A percentile compares a stretch with the other conserved stretches of the same genome.
Evolutionary conservation across 2,329 filamentous ascomycete species (phyloP).

Genomic region (Coniochaeta hoffmannii): DNA sequence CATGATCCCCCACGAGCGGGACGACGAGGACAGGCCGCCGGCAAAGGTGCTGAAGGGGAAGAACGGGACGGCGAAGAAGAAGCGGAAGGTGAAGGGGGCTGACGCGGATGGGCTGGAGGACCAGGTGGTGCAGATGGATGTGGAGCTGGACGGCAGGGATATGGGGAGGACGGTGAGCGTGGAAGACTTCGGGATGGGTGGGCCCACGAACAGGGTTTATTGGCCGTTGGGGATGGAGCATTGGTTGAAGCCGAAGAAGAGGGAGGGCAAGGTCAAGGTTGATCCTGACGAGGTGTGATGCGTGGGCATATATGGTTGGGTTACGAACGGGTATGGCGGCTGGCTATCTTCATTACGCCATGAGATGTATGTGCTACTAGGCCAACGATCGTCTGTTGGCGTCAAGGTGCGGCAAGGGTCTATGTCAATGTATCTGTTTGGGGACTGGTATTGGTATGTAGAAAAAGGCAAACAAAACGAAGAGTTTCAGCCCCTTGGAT

Average conservation of each 20-base stretch:
- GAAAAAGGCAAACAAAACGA: too few species aligned
- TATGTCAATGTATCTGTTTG: too few species aligned
- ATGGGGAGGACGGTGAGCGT: constrained; percentile 44
- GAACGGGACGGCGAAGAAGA: constrained; percentile 26
- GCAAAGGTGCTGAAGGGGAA: constrained; percentile 30
- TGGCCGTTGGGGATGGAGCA: constrained; percentile 89
- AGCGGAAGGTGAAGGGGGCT: constrained; percentile 25
- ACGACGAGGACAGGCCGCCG: constrained; percentile 62
- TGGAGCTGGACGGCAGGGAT: constrained; percentile 28
- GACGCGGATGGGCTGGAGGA: constrained; percentile 9
- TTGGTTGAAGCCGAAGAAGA: constrained; percentile 78
- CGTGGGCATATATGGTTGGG: background rate
- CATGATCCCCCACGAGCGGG: constrained; percentile 66
- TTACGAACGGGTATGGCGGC: too few species aligned
- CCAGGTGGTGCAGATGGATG: constrained; percentile 22
- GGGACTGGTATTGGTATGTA: too few species aligned
- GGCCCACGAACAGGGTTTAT: constrained; percentile 72
- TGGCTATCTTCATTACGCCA: too few species aligned
- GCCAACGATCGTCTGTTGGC: too few species aligned
- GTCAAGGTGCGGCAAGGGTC: too few species aligned
- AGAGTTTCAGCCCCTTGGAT: too few species aligned
- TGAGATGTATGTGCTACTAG: too few species aligned
- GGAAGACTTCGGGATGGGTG: constrained; percentile 79
- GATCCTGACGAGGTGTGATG: background rate
- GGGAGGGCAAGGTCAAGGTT: constrained; percentile 30